A percentile compares a stretch with the other conserved stretches of the same genome.
Evolutionary conservation across 306 rosid species (phyloP).

Genomic region (Aeschynomene evenia): DNA sequence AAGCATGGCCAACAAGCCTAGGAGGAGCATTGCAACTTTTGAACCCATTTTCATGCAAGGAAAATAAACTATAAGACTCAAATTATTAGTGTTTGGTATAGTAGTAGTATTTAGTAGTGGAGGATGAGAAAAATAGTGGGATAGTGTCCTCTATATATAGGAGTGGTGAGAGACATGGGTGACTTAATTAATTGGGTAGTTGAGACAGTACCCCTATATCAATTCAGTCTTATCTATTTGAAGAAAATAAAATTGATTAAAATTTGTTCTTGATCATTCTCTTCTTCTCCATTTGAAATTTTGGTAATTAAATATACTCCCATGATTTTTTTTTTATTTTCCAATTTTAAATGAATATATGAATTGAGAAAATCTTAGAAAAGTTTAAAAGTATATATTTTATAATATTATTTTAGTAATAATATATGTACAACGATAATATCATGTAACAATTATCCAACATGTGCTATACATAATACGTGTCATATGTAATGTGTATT

Average conservation of each 20-base stretch:
- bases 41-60: conserved; percentile 40
- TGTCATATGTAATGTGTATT: too few species aligned
- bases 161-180: not conserved
- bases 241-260: not conserved
- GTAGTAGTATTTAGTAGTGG: not conserved
- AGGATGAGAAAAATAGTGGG: not conserved
- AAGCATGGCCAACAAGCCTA: conserved; percentile 43
- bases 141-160: conserved; percentile 27
- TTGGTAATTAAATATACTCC: too few species aligned
- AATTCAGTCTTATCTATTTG: conserved; percentile 16
- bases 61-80: not conserved
- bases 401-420: too few species aligned
- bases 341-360: too few species aligned
- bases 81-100: too few species aligned
- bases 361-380: too few species aligned
- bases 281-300: not conserved
- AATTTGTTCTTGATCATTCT: not conserved
- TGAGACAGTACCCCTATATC: not conserved
- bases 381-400: too few species aligned
- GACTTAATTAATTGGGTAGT: conserved; percentile 13
- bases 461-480: too few species aligned
- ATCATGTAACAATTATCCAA: too few species aligned
- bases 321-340: too few species aligned
- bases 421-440: too few species aligned
- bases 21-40: conserved; percentile 25